Evolutionary conservation across 345 rosid species (phyloP).

Genomic region (Melastoma malabathricum): DNA sequence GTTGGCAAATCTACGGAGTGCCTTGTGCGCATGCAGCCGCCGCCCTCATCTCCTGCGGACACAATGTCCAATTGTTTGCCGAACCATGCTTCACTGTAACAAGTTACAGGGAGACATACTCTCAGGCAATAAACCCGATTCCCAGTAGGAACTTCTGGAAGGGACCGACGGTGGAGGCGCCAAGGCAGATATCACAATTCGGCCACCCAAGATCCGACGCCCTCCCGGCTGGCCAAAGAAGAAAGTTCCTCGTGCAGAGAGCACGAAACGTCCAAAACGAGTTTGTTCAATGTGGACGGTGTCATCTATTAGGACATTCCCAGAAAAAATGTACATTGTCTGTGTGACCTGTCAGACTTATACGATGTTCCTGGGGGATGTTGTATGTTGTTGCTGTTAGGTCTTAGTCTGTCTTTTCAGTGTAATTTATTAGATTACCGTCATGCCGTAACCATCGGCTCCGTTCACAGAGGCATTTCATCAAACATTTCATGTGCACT

Average conservation of each 20-base stretch:
- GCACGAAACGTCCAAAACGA: conserved; percentile 86
- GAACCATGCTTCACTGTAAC: conserved; percentile 76
- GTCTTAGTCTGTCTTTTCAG: too few relatives aligned
- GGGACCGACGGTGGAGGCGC: conserved; percentile 30
- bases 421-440: too few relatives aligned
- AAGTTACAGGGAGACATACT: conserved; percentile 65
- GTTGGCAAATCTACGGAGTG: conserved; percentile 90
- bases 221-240: conserved; percentile 98
- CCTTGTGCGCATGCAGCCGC: conserved; percentile 99
- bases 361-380: not conserved
- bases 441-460: too few relatives aligned
- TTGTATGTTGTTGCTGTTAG: too few relatives aligned
- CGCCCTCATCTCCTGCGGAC: conserved; percentile 87
- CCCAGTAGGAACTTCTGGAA: conserved; percentile 54
- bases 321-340: conserved; percentile 96
- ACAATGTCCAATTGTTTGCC: conserved; percentile 59
- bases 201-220: conserved; percentile 86
- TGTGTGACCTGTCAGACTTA: conserved; percentile 23
- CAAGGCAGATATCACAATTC: conserved; percentile 41
- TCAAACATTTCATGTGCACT: too few relatives aligned
- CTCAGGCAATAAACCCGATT: conserved; percentile 51
- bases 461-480: too few relatives aligned
- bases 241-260: conserved; percentile 90
- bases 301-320: conserved; percentile 96
- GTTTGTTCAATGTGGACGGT: conserved; percentile 96